Base-by-base conservation (phyloP, 2,329 filamentous ascomycete genomes). In the Cercospora sp. region DNA sequence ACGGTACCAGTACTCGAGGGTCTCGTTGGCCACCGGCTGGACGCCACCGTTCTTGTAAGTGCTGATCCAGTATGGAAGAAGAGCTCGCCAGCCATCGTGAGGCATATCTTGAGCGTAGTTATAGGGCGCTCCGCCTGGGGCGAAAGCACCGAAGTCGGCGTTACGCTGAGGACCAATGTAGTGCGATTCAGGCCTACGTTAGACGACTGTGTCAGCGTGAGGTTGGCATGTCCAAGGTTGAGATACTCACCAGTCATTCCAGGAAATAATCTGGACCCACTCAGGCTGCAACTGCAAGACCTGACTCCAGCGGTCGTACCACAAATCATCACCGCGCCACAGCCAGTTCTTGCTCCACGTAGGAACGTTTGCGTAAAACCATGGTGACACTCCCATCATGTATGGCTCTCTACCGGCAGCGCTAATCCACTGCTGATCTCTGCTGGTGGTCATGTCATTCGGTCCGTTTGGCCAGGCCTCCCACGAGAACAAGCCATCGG, bases 341-440 rank as follows among this genome's bases (percentile, higher is more conserved):
- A 89, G 79, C 87, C 87, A 90, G 74, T 88, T 87, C 78, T 89
- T 89, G 51, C 79, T 76, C 72, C 83, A 89, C 6, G 80, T 79
- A 0, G 85, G 83, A 3, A 89, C 78, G 67, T 87, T 85, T 60
- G 87, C 88, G 76, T 76, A 85, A 75, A 87, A 87, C 85, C 83
- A 85, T 1, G 81, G 79, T 0, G 81, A 83, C 1, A 80, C 81
- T 23, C 80, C 79, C 81, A 78, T 77, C 78, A 87, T 81, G 70
- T 86, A 87, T 0, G 79, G 77, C 73, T 84, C 85, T 2, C 78
- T 79, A 9, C 72, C 73, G 1, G 85, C 77, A 20, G 67, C 72
- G 5, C 74, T 74, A 59, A 78, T 74, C 71, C 83, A 85, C 6
- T 78, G 73, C 5, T 72, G 70, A 66, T 85, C 84, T 51, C 77